Conservation (phyloP, 331 rosid species). For the Malus hybrid region DNA sequence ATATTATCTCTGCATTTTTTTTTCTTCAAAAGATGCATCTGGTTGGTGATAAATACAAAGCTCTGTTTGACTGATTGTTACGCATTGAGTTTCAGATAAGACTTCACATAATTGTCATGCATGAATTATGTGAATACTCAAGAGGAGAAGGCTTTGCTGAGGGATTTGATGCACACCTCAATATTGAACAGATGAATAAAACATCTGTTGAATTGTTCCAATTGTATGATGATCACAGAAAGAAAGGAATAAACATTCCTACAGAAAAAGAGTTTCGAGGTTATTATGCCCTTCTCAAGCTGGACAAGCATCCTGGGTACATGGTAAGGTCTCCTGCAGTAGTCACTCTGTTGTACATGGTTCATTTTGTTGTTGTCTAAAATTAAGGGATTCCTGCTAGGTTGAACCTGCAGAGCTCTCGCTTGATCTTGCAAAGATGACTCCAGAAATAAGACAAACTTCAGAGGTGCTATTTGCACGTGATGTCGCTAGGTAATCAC, state of each 20-base stretch:
- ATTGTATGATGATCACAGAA: conserved; percentile 96
- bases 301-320: conserved; percentile 99
- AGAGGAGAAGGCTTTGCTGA: conserved; percentile 98
- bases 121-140: conserved; percentile 89
- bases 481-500: conserved; percentile 75
- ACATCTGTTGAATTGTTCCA: conserved; percentile 95
- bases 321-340: conserved; percentile 48
- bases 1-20: background rate
- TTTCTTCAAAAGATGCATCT: conserved; percentile 2
- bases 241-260: conserved; percentile 65
- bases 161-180: conserved; percentile 99
- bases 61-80: background rate
- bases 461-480: conserved; percentile 93
- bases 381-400: conserved; percentile 45
- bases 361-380: conserved; percentile 23
- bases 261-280: conserved; percentile 93
- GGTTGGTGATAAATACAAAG: conserved; percentile 14
- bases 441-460: conserved; percentile 89
- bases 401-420: conserved; percentile 99
- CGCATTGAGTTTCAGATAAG: conserved; percentile 65
- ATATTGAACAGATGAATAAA: conserved; percentile 99
- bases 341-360: conserved; percentile 21
- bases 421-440: conserved; percentile 98
- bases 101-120: conserved; percentile 93
- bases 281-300: conserved; percentile 96